These are phyloP conservation scores for Moricandia moricandioides DNA, from an alignment of 345 rosid genomes.

Conservation along the genomic window DNA sequence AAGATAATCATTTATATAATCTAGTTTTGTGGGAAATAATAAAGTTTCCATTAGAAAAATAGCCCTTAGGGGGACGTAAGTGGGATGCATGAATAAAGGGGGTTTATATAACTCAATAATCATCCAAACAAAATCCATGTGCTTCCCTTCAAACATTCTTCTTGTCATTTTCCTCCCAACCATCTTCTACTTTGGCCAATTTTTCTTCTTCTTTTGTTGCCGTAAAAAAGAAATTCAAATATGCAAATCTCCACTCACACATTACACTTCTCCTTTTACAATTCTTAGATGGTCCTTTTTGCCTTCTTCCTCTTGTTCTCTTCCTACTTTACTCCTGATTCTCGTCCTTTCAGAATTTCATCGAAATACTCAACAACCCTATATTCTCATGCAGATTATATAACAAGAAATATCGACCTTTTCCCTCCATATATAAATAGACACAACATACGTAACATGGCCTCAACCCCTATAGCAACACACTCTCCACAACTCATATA, in stretches of 20 bases:
- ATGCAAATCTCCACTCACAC: conserved; percentile 33
- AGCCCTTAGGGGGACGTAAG: conserved; percentile 26
- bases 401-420: conserved; percentile 15
- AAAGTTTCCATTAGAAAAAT: not conserved
- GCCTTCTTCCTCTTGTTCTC: conserved; percentile 54
- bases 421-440: conserved; percentile 38
- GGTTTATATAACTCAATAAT: conserved; percentile 43
- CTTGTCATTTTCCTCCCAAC: conserved; percentile 47
- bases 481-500: conserved; percentile 19
- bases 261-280: conserved; percentile 45
- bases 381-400: conserved; percentile 36
- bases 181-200: conserved; percentile 47
- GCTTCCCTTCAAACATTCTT: conserved; percentile 56
- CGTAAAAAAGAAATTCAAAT: not conserved
- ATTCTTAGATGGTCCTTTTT: conserved; percentile 53
- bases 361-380: conserved; percentile 42
- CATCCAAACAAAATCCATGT: conserved; percentile 80
- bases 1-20: not conserved
- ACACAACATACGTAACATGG: conserved; percentile 22
- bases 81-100: conserved; percentile 32
- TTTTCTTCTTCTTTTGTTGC: conserved; percentile 32
- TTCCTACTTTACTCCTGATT: conserved; percentile 58
- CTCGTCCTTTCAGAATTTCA: conserved; percentile 50
- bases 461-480: conserved; percentile 17
- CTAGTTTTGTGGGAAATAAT: not conserved